Evolutionary conservation across 1,284 basidiomycete species (phyloP).

Genomic region (Leccinum solheimii): DNA sequence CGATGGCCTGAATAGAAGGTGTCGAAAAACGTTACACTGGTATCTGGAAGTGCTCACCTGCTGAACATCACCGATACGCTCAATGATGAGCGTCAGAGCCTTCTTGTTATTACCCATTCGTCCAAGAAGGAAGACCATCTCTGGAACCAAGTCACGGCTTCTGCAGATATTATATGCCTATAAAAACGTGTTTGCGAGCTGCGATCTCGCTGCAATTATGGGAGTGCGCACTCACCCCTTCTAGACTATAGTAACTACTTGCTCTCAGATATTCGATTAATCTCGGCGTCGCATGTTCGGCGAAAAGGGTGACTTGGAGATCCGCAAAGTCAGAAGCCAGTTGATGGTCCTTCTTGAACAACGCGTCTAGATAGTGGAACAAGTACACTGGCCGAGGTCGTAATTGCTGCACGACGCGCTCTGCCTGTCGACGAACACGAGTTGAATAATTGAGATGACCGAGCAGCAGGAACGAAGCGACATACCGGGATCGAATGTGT

Average conservation of each 20-base stretch:
- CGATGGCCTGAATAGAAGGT: constrained; percentile 71
- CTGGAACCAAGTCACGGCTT: constrained; percentile 83
- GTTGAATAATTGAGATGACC: not conserved
- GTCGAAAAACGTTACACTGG: not conserved
- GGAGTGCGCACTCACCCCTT: constrained; percentile 54
- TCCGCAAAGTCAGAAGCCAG: constrained; percentile 83
- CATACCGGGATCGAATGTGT: constrained; percentile 93
- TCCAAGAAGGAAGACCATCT: constrained; percentile 98
- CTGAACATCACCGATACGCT: constrained; percentile 90
- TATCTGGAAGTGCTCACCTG: constrained; percentile 48
- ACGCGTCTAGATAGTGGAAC: constrained; percentile 90
- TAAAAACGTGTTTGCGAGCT: not conserved
- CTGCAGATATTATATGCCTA: constrained; percentile 90
- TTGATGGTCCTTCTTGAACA: constrained; percentile 87
- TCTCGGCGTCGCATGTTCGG: constrained; percentile 78
- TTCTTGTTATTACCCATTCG: constrained; percentile 97
- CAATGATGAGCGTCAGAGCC: constrained; percentile 93
- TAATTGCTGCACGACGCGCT: constrained; percentile 87
- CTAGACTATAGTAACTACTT: constrained; percentile 90
- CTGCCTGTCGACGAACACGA: constrained; percentile 53
- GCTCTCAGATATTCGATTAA: constrained; percentile 91
- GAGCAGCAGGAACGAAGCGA: constrained; percentile 4
- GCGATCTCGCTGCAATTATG: not conserved
- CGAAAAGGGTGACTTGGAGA: constrained; percentile 87
- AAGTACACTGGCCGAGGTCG: constrained; percentile 78